Evolutionary conservation across 1,284 basidiomycete genomes (phyloP).

Genomic region (Tilletia setariae): DNA sequence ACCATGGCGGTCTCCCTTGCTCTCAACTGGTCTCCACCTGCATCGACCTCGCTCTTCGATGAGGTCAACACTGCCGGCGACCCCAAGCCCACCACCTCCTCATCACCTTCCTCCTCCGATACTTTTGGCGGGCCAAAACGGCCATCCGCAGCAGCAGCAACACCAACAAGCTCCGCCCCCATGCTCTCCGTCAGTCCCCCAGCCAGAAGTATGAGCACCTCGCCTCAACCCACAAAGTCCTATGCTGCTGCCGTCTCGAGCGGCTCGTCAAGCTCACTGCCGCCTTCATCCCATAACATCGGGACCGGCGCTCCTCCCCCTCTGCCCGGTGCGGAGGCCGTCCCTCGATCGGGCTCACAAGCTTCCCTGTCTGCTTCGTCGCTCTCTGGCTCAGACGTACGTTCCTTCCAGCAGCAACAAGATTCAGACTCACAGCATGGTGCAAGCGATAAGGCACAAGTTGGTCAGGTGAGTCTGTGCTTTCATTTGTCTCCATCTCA

Average conservation of each 20-base stretch:
- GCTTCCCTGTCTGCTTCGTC: constrained; percentile 1
- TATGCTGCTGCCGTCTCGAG: constrained; percentile 8
- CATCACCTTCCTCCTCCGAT: constrained; percentile 4
- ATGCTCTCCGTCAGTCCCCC: constrained; percentile 7
- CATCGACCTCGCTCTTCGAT: constrained; percentile 36
- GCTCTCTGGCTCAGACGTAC: background rate
- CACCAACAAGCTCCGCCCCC: background rate
- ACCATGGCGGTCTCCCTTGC: constrained; percentile 31
- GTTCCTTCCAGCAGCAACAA: constrained; percentile 3
- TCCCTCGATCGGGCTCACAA: background rate
- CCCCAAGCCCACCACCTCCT: constrained; percentile 5
- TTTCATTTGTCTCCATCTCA: too few relatives aligned
- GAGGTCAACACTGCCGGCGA: constrained; percentile 6
- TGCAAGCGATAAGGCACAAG: background rate
- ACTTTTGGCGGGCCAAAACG: background rate
- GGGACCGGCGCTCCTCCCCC: too few relatives aligned
- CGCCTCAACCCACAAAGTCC: constrained; percentile 9
- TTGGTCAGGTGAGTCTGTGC: constrained; percentile 6
- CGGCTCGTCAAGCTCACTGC: background rate
- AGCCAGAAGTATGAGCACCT: constrained; percentile 13
- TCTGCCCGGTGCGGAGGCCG: too few relatives aligned
- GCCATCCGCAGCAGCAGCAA: background rate
- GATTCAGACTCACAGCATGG: background rate
- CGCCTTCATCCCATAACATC: too few relatives aligned
- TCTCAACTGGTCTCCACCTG: constrained; percentile 33